Base-by-base conservation (phyloP, 345 rosid species). In the Murraya paniculata region DNA sequence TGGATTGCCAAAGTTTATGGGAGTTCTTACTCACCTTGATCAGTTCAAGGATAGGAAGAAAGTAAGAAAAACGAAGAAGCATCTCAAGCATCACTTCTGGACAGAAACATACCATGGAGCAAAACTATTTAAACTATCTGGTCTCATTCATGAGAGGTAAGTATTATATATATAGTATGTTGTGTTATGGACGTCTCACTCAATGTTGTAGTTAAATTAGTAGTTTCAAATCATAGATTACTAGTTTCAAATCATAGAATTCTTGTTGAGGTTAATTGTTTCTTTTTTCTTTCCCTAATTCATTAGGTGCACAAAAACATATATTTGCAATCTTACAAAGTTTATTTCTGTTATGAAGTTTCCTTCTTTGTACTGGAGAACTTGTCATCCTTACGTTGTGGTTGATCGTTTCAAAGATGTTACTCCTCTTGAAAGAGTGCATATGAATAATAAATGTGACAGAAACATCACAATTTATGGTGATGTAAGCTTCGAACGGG, bases 21-120 rank as follows among this genome's bases (percentile, higher is more conserved):
- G 99, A 74, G 97, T 95, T 73, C 97, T 95, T 73, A 92, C 99
- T 41, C 98, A 95, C 83, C 97, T 95, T 71, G 99, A 95, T 81
- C 85, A 91, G 83, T 95, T 95, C 83, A 90, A 87, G 81, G 97
- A 95, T 84, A 94, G 87, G 62, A 95, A 92, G 87, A 95, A 92
- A 85, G 87, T 93, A 74, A 92, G 77, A 88, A 95, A 92, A 84
- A 94, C 94, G 67, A 95, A 95, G 77, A 90, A 91, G 79, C 91
- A 89, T 58, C 99, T 94, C 67, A 95, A 94, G 88, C 95, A 93
- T 81, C 98, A 97, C 64, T 94, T 94, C 81, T 92, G 97, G 99
- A 91, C 98, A 6, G 98, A 95, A 87, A 94, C 89, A 78, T 90
- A 87, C 80, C 82, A 81, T 73, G 99, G 99, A 64, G 98, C 98